These are phyloP conservation scores for Saccharomycopsis schoenii DNA, from an alignment of 805 yeast species.

Conservation along the genomic window DNA sequence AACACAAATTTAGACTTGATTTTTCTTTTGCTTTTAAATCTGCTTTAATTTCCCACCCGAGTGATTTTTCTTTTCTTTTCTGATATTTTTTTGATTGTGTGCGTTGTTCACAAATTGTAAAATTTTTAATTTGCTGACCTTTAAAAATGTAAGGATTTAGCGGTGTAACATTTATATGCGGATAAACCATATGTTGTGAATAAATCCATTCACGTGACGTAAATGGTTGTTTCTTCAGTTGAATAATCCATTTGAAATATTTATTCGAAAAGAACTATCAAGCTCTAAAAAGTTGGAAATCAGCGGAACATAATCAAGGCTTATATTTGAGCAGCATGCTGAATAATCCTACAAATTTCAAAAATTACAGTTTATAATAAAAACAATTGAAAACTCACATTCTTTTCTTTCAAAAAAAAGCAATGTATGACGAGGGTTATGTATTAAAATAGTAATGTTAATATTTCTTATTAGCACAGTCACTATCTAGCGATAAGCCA, in stretches of 20 bases:
- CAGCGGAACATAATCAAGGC: too few species aligned
- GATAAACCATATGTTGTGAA: too few species aligned
- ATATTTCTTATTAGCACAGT: not conserved
- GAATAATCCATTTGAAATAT: not conserved
- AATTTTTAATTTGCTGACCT: not conserved
- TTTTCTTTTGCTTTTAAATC: not conserved
- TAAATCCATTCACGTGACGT: conserved; percentile 29
- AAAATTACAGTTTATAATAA: too few species aligned
- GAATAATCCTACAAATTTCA: too few species aligned
- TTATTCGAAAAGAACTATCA: too few species aligned
- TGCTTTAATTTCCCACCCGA: not conserved
- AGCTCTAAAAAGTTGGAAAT: too few species aligned
- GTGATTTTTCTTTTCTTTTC: not conserved
- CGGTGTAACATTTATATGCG: not conserved
- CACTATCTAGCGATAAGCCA: not conserved
- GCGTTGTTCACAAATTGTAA: not conserved
- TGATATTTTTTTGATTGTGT: not conserved
- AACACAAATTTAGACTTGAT: not conserved
- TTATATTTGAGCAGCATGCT: too few species aligned
- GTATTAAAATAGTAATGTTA: not conserved
- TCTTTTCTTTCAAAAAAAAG: too few species aligned
- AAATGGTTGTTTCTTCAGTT: conserved; percentile 20
- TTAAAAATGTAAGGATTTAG: not conserved
- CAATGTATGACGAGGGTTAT: not conserved
- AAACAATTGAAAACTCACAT: too few species aligned